These are phyloP conservation scores for Puccinia polysora DNA, from an alignment of 1,284 basidiomycete species.

Conservation along the genomic window DNA sequence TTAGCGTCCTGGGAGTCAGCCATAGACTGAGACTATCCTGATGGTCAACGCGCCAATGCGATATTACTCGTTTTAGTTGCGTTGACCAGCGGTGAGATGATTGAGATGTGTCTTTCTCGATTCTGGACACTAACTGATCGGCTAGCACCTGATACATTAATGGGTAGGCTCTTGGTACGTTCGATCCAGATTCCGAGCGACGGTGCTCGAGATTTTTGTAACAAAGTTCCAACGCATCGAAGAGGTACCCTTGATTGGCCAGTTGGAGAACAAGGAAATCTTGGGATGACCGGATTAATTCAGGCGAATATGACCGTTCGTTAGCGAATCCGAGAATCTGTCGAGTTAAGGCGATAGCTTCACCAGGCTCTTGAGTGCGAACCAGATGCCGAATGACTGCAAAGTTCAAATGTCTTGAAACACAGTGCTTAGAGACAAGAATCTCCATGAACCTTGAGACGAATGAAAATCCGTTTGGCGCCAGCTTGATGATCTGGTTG, in stretches of 20 bases:
- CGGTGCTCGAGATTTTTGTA: not conserved
- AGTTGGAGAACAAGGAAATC: constrained; percentile 40
- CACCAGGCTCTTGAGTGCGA: constrained; percentile 16
- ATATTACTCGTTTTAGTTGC: constrained; percentile 22
- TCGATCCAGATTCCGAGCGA: not conserved
- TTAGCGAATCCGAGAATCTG: constrained; percentile 12
- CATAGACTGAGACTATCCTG: constrained; percentile 27
- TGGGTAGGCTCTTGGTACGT: constrained; percentile 7
- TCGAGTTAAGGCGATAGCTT: not conserved
- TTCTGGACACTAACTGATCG: constrained; percentile 20
- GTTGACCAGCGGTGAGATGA: not conserved
- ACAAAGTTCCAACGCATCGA: constrained; percentile 26
- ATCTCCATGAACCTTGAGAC: constrained; percentile 16
- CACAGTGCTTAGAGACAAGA: constrained; percentile 19
- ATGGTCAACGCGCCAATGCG: constrained; percentile 17
- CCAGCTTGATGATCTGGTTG: constrained; percentile 22
- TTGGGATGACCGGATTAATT: not conserved
- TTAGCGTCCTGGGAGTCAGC: not conserved
- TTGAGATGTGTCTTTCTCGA: constrained; percentile 1
- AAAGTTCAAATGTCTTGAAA: constrained; percentile 11
- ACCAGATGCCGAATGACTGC: constrained; percentile 29
- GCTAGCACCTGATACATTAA: constrained; percentile 33
- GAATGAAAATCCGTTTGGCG: constrained; percentile 1
- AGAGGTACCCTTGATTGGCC: constrained; percentile 39
- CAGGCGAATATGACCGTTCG: not conserved